phyloP scores from a whole-genome alignment of 352 stramenopile genomes.

The Phytophthora pini region DNA sequence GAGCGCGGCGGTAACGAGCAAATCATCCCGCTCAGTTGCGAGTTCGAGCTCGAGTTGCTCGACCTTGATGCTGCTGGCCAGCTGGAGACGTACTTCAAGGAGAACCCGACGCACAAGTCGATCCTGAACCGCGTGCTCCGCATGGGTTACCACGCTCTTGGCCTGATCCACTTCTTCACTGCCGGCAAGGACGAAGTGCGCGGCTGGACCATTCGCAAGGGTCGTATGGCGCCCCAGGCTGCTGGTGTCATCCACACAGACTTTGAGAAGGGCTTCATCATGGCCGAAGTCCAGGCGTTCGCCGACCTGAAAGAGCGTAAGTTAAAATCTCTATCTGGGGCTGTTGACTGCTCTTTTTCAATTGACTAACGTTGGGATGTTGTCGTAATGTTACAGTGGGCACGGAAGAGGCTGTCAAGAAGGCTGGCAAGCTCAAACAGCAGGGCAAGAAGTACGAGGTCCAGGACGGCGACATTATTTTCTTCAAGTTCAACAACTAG shows the following conservation, averaged over 20 bases:
- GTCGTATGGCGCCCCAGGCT: constrained; percentile 96
- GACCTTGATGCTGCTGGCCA: constrained; percentile 74
- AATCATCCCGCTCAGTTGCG: constrained; percentile 98
- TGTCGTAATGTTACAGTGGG: constrained; percentile 53
- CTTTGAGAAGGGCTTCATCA: constrained; percentile 99
- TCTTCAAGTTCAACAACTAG: constrained; percentile 95
- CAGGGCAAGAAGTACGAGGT: constrained; percentile 93
- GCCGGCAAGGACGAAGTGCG: constrained; percentile 98
- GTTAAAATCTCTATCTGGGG: constrained; percentile 27
- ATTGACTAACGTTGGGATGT: constrained; percentile 15
- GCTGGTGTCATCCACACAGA: constrained; percentile 99
- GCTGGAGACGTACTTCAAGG: constrained; percentile 76
- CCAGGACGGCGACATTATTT: constrained; percentile 90
- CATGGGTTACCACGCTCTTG: constrained; percentile 97
- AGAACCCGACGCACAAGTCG: constrained; percentile 89
- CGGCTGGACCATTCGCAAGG: constrained; percentile 99
- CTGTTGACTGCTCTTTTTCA: not conserved
- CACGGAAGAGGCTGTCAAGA: constrained; percentile 88
- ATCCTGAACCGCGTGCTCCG: constrained; percentile 98
- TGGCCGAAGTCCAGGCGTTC: constrained; percentile 91
- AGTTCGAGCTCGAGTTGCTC: constrained; percentile 97
- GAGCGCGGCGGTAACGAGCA: constrained; percentile 95
- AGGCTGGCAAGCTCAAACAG: constrained; percentile 89
- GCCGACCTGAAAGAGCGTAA: constrained; percentile 90
- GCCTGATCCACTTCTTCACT: constrained; percentile 99